Percentiles rank a stretch among this genome's conserved stretches.
phyloP scores from a whole-genome alignment of 1,284 basidiomycete genomes.

The Sanghuangporus baumii region DNA sequence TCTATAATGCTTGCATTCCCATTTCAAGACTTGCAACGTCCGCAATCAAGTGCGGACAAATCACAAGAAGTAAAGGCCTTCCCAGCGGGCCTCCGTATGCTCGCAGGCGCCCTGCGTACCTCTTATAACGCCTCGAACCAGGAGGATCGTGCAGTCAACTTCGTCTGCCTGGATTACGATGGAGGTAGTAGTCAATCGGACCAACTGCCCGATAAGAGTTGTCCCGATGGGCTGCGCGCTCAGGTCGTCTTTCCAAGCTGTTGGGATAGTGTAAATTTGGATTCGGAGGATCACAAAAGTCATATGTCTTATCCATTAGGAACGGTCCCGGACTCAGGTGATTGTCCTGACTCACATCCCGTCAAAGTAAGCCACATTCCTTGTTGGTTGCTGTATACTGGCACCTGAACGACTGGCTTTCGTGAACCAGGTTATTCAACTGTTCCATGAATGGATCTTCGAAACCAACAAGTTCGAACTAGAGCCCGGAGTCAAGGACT shows the following conservation, averaged over 20 bases:
- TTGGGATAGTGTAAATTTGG: conserved; percentile 36
- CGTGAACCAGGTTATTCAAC: neutral
- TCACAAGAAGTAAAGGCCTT: conserved; percentile 10
- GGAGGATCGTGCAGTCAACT: conserved; percentile 37
- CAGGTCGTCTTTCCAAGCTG: conserved; percentile 42
- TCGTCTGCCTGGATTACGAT: conserved; percentile 35
- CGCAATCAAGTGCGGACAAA: neutral
- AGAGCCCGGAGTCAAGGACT: conserved; percentile 12
- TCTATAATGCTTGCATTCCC: too few relatives aligned
- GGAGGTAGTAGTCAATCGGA: conserved; percentile 22
- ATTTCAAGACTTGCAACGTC: neutral
- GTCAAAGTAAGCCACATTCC: neutral
- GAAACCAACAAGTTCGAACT: conserved; percentile 14
- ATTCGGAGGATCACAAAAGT: conserved; percentile 35
- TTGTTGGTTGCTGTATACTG: neutral
- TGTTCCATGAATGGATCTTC: conserved; percentile 16
- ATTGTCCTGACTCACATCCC: conserved; percentile 28
- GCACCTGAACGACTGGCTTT: neutral
- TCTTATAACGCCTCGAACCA: conserved; percentile 31
- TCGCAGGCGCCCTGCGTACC: conserved; percentile 33
- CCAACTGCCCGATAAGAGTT: conserved; percentile 28
- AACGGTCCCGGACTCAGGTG: conserved; percentile 29
- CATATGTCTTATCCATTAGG: conserved; percentile 32
- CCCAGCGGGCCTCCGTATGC: conserved; percentile 29
- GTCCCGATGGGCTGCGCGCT: conserved; percentile 35